These are phyloP conservation scores for Candida albicans DNA, from an alignment of 1,139 yeast species.

Conservation along the genomic window DNA sequence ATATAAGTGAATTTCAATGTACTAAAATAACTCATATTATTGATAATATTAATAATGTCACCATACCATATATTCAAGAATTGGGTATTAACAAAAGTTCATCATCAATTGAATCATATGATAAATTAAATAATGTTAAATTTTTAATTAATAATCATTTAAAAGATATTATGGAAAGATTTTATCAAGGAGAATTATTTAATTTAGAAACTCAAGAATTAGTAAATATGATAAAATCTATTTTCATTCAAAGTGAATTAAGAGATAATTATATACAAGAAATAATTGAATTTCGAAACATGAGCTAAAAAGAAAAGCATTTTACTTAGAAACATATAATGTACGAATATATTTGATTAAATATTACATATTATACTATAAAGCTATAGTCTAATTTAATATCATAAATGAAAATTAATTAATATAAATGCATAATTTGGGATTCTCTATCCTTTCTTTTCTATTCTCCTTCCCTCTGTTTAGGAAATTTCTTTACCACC, in stretches of 20 bases:
- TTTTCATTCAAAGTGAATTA: conserved; percentile 72
- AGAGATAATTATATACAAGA: conserved; percentile 64
- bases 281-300: conserved; percentile 38
- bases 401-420: too few relatives aligned
- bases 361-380: too few relatives aligned
- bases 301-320: conserved; percentile 11
- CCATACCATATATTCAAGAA: conserved; percentile 18
- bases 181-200: conserved; percentile 71
- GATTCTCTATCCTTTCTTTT: too few relatives aligned
- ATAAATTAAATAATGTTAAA: conserved; percentile 45
- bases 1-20: conserved; percentile 41
- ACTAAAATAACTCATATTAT: conserved; percentile 31
- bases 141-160: conserved; percentile 55
- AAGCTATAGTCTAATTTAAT: too few relatives aligned
- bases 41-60: conserved; percentile 19
- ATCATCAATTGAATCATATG: conserved; percentile 27
- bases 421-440: too few relatives aligned
- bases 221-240: conserved; percentile 49
- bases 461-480: neutral
- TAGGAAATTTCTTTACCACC: conserved; percentile 54
- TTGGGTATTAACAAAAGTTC: conserved; percentile 18
- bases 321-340: neutral
- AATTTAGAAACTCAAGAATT: conserved; percentile 72
- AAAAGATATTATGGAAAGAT: conserved; percentile 66
- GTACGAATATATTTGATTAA: neutral